These are phyloP conservation scores for Tuber borchii DNA, from an alignment of 495 filamentous ascomycete species.

Conservation along the genomic window DNA sequence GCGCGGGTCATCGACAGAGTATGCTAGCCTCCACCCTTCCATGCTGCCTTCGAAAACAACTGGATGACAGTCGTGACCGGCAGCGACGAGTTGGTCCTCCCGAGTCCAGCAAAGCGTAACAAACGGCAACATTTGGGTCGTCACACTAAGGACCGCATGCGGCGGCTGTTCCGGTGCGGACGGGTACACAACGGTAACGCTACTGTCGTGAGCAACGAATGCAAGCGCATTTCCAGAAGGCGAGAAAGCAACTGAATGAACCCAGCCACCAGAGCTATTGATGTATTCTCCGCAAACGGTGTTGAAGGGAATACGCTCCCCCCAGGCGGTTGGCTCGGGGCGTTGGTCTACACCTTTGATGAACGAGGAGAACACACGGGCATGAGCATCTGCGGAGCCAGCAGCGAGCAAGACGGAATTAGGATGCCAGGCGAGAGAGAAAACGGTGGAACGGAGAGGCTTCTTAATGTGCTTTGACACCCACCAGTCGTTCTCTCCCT, in stretches of 20 bases:
- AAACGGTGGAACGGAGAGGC: constrained; percentile 92
- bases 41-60: constrained; percentile 80
- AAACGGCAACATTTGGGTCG: constrained; percentile 82
- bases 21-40: constrained; percentile 76
- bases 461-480: constrained; percentile 98
- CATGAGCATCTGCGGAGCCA: constrained; percentile 94
- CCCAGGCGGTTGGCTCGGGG: constrained; percentile 86
- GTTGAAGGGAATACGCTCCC: constrained; percentile 90
- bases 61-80: constrained; percentile 92
- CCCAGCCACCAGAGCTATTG: constrained; percentile 94
- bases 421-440: constrained; percentile 89
- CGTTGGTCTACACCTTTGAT: constrained; percentile 88
- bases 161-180: constrained; percentile 87
- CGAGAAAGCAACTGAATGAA: constrained; percentile 84
- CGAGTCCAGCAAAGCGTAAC: constrained; percentile 86
- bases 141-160: constrained; percentile 76
- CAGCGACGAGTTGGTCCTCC: constrained; percentile 89
- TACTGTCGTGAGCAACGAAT: constrained; percentile 89
- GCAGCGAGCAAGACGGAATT: constrained; percentile 92
- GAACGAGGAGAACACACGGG: constrained; percentile 88
- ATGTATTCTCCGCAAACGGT: constrained; percentile 94
- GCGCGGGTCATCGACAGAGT: constrained; percentile 72
- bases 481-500: constrained; percentile 99
- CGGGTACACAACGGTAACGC: constrained; percentile 91
- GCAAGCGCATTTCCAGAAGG: constrained; percentile 86